Conservation (phyloP, 495 filamentous ascomycete species). For the Thermochaetoides thermophila region DNA sequence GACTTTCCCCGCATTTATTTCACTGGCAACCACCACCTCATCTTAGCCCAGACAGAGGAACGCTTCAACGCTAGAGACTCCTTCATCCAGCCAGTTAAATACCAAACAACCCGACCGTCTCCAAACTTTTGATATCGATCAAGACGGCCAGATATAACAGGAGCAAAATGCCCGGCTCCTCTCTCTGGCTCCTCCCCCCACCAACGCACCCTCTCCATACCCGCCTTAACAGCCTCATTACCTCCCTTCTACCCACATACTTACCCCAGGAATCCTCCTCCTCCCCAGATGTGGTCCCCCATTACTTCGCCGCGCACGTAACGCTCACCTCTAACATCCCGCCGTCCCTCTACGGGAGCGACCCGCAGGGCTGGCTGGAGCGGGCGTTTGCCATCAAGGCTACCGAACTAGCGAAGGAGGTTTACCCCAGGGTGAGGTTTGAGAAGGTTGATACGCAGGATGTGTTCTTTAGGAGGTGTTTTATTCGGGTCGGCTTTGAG, state of each 20-base stretch:
- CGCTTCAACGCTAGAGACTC: no score
- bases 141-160: no score
- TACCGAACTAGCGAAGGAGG: neutral
- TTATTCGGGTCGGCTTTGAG: constrained; percentile 8
- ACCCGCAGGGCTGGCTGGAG: constrained; percentile 17
- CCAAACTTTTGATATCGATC: no score
- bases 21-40: no score
- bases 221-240: constrained; percentile 13
- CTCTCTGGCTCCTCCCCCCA: constrained; percentile 21
- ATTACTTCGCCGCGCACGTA: constrained; percentile 18
- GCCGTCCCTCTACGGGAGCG: constrained; percentile 6
- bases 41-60: no score
- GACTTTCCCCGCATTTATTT: no score
- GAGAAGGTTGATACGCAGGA: constrained; percentile 11
- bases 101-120: no score
- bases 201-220: constrained; percentile 11
- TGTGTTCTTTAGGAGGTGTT: constrained; percentile 17
- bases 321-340: constrained; percentile 17
- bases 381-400: constrained; percentile 1
- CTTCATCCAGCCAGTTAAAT: neutral
- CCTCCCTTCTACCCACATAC: constrained; percentile 8
- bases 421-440: constrained; percentile 12
- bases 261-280: constrained; percentile 13
- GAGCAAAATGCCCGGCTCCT: constrained; percentile 15
- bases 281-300: constrained; percentile 3